These are phyloP conservation scores for Linum usitatissimum DNA, from an alignment of 345 rosid species.

Conservation along the genomic window DNA sequence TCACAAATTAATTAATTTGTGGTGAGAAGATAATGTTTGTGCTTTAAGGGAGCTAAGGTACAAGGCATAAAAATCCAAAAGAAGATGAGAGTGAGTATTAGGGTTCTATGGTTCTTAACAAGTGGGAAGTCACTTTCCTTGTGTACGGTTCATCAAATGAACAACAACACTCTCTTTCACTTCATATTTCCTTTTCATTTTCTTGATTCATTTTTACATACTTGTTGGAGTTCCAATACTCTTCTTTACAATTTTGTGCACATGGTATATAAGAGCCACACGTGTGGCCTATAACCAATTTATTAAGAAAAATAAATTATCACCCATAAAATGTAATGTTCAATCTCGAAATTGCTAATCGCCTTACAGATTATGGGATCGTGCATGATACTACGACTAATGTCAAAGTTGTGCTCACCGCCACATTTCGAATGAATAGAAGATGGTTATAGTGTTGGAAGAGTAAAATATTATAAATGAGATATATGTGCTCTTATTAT, in stretches of 20 bases:
- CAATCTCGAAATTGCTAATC: too few species aligned
- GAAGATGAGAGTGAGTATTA: not conserved
- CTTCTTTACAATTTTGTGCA: not conserved
- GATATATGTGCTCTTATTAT: too few species aligned
- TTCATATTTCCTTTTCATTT: not conserved
- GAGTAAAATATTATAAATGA: too few species aligned
- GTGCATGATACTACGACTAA: too few species aligned
- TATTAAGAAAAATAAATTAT: too few species aligned
- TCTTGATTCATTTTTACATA: not conserved
- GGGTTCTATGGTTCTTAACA: slow-evolving; percentile 19
- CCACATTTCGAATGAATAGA: too few species aligned
- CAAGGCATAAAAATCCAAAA: slow-evolving; percentile 12
- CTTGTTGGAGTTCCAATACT: not conserved
- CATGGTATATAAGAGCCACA: not conserved
- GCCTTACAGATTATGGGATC: too few species aligned
- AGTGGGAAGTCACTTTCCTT: slow-evolving; percentile 26
- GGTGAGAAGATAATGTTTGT: slow-evolving; percentile 19
- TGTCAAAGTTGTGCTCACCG: too few species aligned
- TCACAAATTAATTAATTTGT: not conserved
- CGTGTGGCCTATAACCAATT: not conserved
- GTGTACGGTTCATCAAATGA: slow-evolving; percentile 29
- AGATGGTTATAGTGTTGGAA: too few species aligned
- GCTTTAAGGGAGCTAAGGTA: slow-evolving; percentile 11
- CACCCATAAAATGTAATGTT: too few species aligned
- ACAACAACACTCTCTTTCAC: slow-evolving; percentile 6